Percentiles rank a stretch among this genome's conserved stretches.
Conservation (phyloP, 2,329 filamentous ascomycete species). For the Claviceps purpurea region DNA sequence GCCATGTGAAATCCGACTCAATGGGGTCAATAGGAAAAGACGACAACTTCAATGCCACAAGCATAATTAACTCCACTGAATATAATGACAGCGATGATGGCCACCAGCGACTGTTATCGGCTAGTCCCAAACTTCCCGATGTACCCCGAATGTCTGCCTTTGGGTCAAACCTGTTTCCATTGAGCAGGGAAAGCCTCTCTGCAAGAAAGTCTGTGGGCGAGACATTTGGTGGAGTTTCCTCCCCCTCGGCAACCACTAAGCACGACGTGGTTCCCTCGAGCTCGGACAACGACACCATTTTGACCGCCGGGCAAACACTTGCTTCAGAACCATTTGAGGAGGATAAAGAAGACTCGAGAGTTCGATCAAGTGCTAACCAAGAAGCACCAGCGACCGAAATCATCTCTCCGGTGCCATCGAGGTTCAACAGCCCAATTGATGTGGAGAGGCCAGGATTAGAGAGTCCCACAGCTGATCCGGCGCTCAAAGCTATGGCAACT, state of each 20-base stretch:
- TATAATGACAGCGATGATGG: neutral
- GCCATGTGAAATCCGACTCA: neutral
- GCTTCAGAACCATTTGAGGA: neutral
- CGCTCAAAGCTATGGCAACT: neutral
- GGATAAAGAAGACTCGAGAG: neutral
- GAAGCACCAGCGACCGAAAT: neutral
- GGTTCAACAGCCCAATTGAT: neutral
- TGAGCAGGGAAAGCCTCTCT: neutral
- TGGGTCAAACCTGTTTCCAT: conserved; percentile 42
- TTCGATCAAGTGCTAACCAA: neutral
- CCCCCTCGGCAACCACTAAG: neutral
- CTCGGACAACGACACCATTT: neutral
- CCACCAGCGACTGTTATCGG: conserved; percentile 23
- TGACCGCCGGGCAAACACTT: neutral
- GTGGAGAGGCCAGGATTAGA: neutral
- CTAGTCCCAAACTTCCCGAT: conserved; percentile 44
- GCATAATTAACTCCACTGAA: neutral
- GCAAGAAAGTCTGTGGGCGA: neutral
- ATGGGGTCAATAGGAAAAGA: neutral
- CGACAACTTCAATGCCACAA: neutral
- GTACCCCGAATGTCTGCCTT: conserved; percentile 47
- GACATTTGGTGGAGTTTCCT: neutral
- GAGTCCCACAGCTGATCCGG: neutral
- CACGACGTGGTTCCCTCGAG: neutral
- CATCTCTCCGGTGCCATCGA: neutral